Evolutionary conservation across 805 yeast genomes (phyloP), one percentile per base, ranked within the genome.

Genomic region (Brettanomyces bruxellensis): DNA sequence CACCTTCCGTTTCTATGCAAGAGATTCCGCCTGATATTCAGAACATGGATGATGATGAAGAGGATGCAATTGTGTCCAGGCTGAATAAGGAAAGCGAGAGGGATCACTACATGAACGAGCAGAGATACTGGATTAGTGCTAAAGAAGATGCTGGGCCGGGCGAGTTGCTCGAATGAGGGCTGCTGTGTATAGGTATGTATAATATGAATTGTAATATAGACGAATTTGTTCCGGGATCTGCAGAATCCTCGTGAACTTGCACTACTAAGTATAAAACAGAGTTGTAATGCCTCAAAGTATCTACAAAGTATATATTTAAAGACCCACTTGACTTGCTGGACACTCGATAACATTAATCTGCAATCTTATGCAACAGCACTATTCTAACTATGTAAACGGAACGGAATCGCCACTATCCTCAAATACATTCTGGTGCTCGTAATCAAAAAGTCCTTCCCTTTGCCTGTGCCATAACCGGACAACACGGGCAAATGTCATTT

Each of bases 1-100:
- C 98, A 0, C 99, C 99, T 11, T 83, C 95, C 54, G 98, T 93
- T 7, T 84, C 86, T 53, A 88, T 90, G 95, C 81, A 75, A 50
- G 91, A 86, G 51, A 78, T 87, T 6, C 97, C 97, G 3, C 96
- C 96, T 1, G 68, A 64, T 49, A 54, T 72, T 12, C 69, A 67
- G 45, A 69, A 66, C 36, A 51, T 73, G 34, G 70, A 72, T 1
- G 62, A 68, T 39, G 76, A 71, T 34, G 75, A 70, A 41, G 78
- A 73, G 51, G 68, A 66, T 34, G 49, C 55, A 23, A 61, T 73
- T 12, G 44, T 67, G 13, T 64, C 62, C 39, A 60, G 55, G 34
- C 40, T 71, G 38, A 62, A 64, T 44, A 56, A 53, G n/a, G 69
- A 69, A 41, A 64, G 69, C 40, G 59, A 54, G 51, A 50, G 53